Base-by-base conservation (phyloP, 1,284 basidiomycete species). In the Sporisorium sorghi region DNA sequence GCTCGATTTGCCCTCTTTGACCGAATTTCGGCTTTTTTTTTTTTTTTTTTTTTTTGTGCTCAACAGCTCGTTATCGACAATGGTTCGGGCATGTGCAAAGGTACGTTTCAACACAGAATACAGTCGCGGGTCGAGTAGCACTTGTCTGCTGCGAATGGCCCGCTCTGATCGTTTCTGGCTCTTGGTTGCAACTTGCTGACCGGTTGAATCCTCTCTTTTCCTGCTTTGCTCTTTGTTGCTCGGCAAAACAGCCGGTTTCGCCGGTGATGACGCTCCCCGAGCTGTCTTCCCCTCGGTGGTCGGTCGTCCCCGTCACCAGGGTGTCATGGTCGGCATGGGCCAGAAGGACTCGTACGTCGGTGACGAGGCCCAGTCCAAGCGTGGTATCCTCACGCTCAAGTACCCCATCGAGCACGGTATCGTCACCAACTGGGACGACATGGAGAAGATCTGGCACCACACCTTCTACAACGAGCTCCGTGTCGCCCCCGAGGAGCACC, bases 301-400 rank as follows among this genome's bases (percentile, higher is more conserved):
- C 84, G 93, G 93, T 85, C 92, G 93, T 79, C 92, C 93, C 76
- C 91, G 93, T 86, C 93, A 95, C 87, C 90, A 91, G 86, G 92
- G 92, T 88, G 92, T 94, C 77, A 94, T 94, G 93, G 92, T 87
- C 58, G 86, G 86, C 47, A 86, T 87, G 86, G 86, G 86, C 57
- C 85, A 85, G 74, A 85, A 85, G 73, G 84, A 85, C 77, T 85
- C 84, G 40, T 85, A 85, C 66, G 84, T 85, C 63, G 84, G 84
- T 73, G 93, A 95, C 84, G 93, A 95, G 87, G 93, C 93, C 56
- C 93, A 95, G 87, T 92, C 93, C 73, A 95, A 95, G 89, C 92
- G 93, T 88, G 93, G 93, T 90, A 93, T 95, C 87, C 88, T 97
- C 75, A 94, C 92, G 75, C 88, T 97, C 86, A 94, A 88, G 88